Percentiles rank a stretch among this genome's conserved stretches.
Evolutionary conservation across 805 yeast genomes (phyloP).

Genomic region (Cyberlindnera xishuangbannaensis): DNA sequence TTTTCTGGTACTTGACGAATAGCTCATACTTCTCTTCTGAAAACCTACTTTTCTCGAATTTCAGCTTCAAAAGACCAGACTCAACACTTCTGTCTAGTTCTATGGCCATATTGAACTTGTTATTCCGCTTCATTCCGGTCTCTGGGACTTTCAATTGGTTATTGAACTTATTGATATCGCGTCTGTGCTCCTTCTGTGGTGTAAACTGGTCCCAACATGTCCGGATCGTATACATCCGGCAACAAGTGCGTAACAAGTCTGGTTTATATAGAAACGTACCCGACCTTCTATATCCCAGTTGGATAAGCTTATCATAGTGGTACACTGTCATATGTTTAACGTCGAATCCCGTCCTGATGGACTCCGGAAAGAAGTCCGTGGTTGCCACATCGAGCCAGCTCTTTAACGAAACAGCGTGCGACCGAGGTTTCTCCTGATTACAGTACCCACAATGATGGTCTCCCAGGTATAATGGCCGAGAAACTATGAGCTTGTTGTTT

Average conservation of each 20-base stretch:
- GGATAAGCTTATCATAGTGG: slow-evolving; percentile 60
- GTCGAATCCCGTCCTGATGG: slow-evolving; percentile 32
- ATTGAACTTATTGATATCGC: slow-evolving; percentile 55
- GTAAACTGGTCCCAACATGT: slow-evolving; percentile 43
- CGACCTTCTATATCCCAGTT: slow-evolving; percentile 74
- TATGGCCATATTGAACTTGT: slow-evolving; percentile 25
- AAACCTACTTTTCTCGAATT: slow-evolving; percentile 46
- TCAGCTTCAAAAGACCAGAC: slow-evolving; percentile 30
- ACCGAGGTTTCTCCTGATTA: slow-evolving; percentile 28
- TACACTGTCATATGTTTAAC: slow-evolving; percentile 40
- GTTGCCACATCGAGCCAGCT: slow-evolving; percentile 30
- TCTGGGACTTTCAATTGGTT: too few species aligned
- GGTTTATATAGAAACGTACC: slow-evolving; percentile 64
- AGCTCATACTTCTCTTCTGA: slow-evolving; percentile 56
- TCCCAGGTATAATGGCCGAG: slow-evolving; percentile 39
- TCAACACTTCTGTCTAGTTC: slow-evolving; percentile 28
- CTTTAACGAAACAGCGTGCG: slow-evolving; percentile 32
- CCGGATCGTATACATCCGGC: slow-evolving; percentile 74
- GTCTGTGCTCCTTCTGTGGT: slow-evolving; percentile 60
- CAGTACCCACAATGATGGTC: slow-evolving; percentile 71
- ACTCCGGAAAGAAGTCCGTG: slow-evolving; percentile 5
- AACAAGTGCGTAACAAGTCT: slow-evolving; percentile 68
- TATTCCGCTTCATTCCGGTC: slow-evolving; percentile 7
- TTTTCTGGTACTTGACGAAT: slow-evolving; percentile 63
- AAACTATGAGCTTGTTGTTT: too few species aligned